These are phyloP conservation scores for Pseudogymnoascus sp. DNA, from an alignment of 2,329 filamentous ascomycete species.

Conservation along the genomic window DNA sequence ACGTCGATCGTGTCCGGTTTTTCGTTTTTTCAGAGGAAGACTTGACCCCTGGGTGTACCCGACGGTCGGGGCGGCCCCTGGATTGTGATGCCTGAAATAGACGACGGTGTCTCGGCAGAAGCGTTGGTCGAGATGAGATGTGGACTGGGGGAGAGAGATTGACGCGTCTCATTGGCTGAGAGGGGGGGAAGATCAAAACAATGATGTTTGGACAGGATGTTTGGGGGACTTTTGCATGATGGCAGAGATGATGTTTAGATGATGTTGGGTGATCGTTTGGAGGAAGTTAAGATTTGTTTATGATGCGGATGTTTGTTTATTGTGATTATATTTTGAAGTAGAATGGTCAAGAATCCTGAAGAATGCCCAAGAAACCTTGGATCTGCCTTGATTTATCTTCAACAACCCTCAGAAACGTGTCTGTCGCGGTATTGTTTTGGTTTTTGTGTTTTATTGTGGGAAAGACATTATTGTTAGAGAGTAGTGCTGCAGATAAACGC, in stretches of 20 bases:
- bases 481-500: not conserved
- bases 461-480: not conserved
- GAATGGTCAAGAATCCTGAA: not conserved
- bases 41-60: not conserved
- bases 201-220: constrained; percentile 2
- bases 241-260: constrained; percentile 3
- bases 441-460: not conserved
- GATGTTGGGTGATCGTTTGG: not conserved
- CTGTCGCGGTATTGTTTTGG: not conserved
- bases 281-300: not conserved
- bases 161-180: constrained; percentile 3
- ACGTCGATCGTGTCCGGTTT: not conserved
- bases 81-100: constrained; percentile 5
- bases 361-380: not conserved
- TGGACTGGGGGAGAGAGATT: not conserved
- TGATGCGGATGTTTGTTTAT: not conserved
- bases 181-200: not conserved
- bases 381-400: not conserved
- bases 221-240: not conserved
- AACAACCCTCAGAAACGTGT: not conserved
- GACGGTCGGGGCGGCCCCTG: constrained; percentile 1
- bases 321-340: not conserved
- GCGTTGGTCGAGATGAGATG: constrained; percentile 2
- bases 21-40: not conserved
- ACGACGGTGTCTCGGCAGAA: not conserved